A percentile compares a stretch with the other conserved stretches of the same genome.
phyloP scores from a whole-genome alignment of 176 grass and related monocot genomes.

The Zea luxurians region DNA sequence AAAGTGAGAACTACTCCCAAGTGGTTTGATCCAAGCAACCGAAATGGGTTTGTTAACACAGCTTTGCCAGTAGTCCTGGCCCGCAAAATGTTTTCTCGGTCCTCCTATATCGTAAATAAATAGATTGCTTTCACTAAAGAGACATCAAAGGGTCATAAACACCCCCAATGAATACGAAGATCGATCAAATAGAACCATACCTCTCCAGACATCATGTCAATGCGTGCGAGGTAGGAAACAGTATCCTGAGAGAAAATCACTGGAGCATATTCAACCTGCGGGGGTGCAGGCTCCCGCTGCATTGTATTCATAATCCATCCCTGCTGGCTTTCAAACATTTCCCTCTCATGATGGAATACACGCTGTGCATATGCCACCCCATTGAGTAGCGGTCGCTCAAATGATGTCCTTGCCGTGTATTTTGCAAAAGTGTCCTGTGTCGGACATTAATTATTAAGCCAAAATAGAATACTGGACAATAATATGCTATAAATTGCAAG shows the following conservation, averaged over 20 bases:
- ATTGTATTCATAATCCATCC: slow-evolving; percentile 88
- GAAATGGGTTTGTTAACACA: slow-evolving; percentile 89
- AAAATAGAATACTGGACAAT: neutral
- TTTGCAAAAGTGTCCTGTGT: slow-evolving; percentile 79
- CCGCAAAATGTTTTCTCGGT: slow-evolving; percentile 84
- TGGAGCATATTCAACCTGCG: slow-evolving; percentile 76
- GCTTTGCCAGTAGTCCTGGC: slow-evolving; percentile 87
- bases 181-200: slow-evolving; percentile 29
- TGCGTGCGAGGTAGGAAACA: slow-evolving; percentile 70
- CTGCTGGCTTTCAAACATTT: slow-evolving; percentile 77
- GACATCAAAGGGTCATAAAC: neutral
- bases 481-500: neutral
- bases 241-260: slow-evolving; percentile 96
- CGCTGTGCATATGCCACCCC: slow-evolving; percentile 83
- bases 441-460: neutral
- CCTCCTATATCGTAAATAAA: slow-evolving; percentile 58
- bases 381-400: slow-evolving; percentile 85
- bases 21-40: slow-evolving; percentile 85
- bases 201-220: slow-evolving; percentile 98
- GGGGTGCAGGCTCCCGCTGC: slow-evolving; percentile 54
- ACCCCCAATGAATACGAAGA: neutral
- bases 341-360: slow-evolving; percentile 67
- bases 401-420: slow-evolving; percentile 77
- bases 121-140: slow-evolving; percentile 5
- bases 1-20: slow-evolving; percentile 97